Evolutionary conservation across 768 basidiomycete genomes (phyloP).

Genomic region (Mycena filopes): DNA sequence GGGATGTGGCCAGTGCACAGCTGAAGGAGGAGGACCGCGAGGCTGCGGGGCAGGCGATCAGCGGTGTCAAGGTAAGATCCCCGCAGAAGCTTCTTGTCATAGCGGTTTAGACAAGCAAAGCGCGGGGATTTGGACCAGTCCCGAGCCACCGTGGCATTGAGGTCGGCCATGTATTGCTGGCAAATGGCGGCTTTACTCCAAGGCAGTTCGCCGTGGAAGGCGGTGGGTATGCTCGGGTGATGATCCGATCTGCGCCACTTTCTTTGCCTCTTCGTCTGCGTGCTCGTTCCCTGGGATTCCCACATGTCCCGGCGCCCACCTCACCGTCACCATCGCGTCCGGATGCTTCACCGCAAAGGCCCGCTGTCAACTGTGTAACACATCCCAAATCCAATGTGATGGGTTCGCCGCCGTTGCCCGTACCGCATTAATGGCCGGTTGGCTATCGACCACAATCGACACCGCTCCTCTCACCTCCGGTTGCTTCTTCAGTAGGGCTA

Average conservation of each 20-base stretch:
- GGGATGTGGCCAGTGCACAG: slow-evolving; percentile 32
- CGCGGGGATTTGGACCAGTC: slow-evolving; percentile 4
- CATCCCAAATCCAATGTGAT: slow-evolving; percentile 21
- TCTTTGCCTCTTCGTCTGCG: slow-evolving; percentile 35
- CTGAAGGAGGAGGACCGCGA: slow-evolving; percentile 31
- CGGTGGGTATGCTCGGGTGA: not conserved
- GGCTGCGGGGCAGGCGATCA: not conserved
- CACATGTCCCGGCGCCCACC: slow-evolving; percentile 36
- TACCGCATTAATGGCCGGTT: slow-evolving; percentile 29
- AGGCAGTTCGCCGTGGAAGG: not conserved
- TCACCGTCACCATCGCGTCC: not conserved
- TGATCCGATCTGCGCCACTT: slow-evolving; percentile 14
- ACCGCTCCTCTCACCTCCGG: not conserved
- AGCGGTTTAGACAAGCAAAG: not conserved
- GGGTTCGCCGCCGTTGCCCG: not conserved
- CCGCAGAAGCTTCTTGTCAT: not conserved
- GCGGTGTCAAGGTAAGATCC: not conserved
- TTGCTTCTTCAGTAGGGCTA: slow-evolving; percentile 17
- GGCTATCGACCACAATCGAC: slow-evolving; percentile 35
- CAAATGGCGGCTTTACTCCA: not conserved
- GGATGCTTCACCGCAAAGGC: not conserved
- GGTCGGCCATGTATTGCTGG: not conserved
- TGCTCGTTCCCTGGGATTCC: slow-evolving; percentile 34
- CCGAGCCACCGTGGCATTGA: not conserved
- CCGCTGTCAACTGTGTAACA: not conserved